Percentiles rank a stretch among this genome's conserved stretches.
Evolutionary conservation across 1,284 basidiomycete species (phyloP).

Genomic region (Naganishia sp.): DNA sequence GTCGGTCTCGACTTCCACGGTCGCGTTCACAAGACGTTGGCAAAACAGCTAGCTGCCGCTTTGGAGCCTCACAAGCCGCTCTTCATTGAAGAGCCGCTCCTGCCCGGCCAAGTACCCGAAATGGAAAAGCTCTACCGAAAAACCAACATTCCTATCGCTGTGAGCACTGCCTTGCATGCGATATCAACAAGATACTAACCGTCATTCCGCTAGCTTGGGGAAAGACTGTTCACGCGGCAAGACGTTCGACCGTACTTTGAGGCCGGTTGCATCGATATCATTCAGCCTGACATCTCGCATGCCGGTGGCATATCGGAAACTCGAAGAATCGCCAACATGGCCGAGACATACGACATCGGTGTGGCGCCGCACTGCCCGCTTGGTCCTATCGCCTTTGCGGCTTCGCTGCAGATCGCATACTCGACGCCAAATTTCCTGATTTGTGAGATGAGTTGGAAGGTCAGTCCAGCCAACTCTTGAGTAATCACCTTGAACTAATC

Average conservation of each 20-base stretch:
- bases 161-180: conserved; percentile 32
- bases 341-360: conserved; percentile 60
- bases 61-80: conserved; percentile 68
- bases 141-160: conserved; percentile 57
- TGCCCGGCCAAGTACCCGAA: conserved; percentile 57
- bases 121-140: conserved; percentile 56
- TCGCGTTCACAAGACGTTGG: conserved; percentile 69
- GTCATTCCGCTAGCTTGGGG: conserved; percentile 58
- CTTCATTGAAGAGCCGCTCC: conserved; percentile 76
- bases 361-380: conserved; percentile 56
- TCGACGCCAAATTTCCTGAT: conserved; percentile 55
- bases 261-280: conserved; percentile 66
- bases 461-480: conserved; percentile 22
- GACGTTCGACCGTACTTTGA: conserved; percentile 71
- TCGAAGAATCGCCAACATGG: conserved; percentile 66
- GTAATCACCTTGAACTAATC: background rate
- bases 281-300: conserved; percentile 68
- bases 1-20: conserved; percentile 61
- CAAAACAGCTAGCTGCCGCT: conserved; percentile 70
- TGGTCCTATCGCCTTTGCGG: conserved; percentile 69
- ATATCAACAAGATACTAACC: conserved; percentile 7
- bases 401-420: conserved; percentile 55
- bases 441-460: conserved; percentile 54
- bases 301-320: conserved; percentile 70
- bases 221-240: conserved; percentile 67